Percentiles rank a stretch among this genome's conserved stretches.
These are phyloP conservation scores for Rhizopus arrhizus DNA, from an alignment of 371 early-diverging fungal genomes.

Conservation along the genomic window DNA sequence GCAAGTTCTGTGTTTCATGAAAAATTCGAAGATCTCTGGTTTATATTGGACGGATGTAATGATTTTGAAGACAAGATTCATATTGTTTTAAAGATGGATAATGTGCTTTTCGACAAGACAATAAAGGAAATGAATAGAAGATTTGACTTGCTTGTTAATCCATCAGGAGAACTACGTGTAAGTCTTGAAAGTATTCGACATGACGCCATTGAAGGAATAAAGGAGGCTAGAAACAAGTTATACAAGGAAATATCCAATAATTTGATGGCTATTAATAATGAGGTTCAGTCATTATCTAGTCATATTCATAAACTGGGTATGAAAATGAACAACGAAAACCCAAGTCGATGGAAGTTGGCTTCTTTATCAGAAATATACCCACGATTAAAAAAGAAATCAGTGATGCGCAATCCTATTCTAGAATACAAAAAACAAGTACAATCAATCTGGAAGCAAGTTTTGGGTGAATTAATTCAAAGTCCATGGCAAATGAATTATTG, in stretches of 20 bases:
- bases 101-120: slow-evolving; percentile 2
- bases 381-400: slow-evolving; percentile 7
- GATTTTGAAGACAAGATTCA: not conserved
- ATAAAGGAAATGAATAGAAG: slow-evolving; percentile 6
- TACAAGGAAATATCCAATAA: slow-evolving; percentile 2
- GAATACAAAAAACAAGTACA: not conserved
- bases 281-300: not conserved
- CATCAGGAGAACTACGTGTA: slow-evolving; percentile 17
- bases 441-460: slow-evolving; percentile 12
- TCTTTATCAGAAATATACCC: not conserved
- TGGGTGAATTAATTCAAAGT: slow-evolving; percentile 16
- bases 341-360: slow-evolving; percentile 1
- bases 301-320: not conserved
- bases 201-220: slow-evolving; percentile 12
- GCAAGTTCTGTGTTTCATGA: not conserved
- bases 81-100: not conserved
- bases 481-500: slow-evolving; percentile 19
- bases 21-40: slow-evolving; percentile 5
- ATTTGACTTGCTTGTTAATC: slow-evolving; percentile 16
- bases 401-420: not conserved
- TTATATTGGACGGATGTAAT: slow-evolving; percentile 4
- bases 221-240: slow-evolving; percentile 8
- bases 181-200: slow-evolving; percentile 21
- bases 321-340: slow-evolving; percentile 10
- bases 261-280: not conserved